A percentile compares a stretch with the other conserved stretches of the same genome.
Evolutionary conservation across 176 grass and related monocot species (phyloP).

Genomic region (Puya raimondii): DNA sequence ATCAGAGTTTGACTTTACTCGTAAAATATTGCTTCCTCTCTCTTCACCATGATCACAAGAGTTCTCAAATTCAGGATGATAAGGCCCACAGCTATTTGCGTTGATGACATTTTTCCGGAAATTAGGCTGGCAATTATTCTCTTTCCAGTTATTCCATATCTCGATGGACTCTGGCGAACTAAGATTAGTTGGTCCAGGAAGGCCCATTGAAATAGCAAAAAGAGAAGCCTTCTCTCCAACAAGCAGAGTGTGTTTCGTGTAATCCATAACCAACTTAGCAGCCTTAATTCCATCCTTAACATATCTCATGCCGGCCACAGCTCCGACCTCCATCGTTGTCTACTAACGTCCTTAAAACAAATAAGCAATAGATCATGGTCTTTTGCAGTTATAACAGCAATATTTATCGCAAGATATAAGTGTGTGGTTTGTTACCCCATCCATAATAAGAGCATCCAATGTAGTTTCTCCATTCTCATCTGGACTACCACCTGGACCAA

Average conservation of each 20-base stretch:
- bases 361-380: slow-evolving; percentile 18
- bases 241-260: slow-evolving; percentile 67
- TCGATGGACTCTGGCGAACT: slow-evolving; percentile 62
- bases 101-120: slow-evolving; percentile 77
- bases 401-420: slow-evolving; percentile 4
- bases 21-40: slow-evolving; percentile 14
- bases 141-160: slow-evolving; percentile 73
- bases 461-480: slow-evolving; percentile 95
- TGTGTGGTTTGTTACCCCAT: slow-evolving; percentile 55
- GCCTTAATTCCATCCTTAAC: slow-evolving; percentile 82
- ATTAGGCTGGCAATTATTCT: slow-evolving; percentile 70
- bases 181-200: slow-evolving; percentile 73
- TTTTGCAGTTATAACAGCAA: slow-evolving; percentile 11
- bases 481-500: slow-evolving; percentile 86
- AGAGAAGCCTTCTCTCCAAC: slow-evolving; percentile 78
- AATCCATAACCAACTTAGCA: slow-evolving; percentile 79
- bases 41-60: slow-evolving; percentile 2
- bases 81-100: slow-evolving; percentile 55
- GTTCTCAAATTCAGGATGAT: slow-evolving; percentile 20
- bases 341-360: slow-evolving; percentile 28
- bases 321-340: slow-evolving; percentile 90
- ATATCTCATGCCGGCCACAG: slow-evolving; percentile 83
- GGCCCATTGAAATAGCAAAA: slow-evolving; percentile 98
- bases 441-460: slow-evolving; percentile 96
- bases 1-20: slow-evolving; percentile 24